phyloP scores from a whole-genome alignment of 352 stramenopile genomes.

The Globisporangium takayamanum region DNA sequence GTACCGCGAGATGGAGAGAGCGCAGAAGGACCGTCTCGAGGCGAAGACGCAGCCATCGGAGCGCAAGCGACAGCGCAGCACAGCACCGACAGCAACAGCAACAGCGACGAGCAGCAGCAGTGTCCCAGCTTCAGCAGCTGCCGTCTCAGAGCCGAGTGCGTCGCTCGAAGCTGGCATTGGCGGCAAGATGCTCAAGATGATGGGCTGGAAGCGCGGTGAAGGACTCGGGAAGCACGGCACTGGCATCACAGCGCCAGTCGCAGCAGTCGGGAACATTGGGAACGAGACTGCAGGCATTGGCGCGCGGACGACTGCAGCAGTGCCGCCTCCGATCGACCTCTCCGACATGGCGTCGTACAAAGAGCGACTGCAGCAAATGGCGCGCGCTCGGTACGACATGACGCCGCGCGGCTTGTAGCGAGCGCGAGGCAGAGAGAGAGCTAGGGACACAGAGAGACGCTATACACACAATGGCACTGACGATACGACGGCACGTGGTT shows the following conservation, averaged over 20 bases:
- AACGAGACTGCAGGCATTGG: constrained; percentile 53
- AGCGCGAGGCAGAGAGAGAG: neutral
- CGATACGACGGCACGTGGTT: neutral
- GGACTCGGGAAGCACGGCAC: constrained; percentile 76
- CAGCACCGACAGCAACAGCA: neutral
- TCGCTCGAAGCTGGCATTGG: constrained; percentile 61
- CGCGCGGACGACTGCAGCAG: constrained; percentile 16
- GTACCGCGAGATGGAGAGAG: constrained; percentile 53
- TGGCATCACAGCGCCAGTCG: constrained; percentile 65
- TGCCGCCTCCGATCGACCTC: constrained; percentile 30
- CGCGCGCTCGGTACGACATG: constrained; percentile 51
- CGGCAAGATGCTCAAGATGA: constrained; percentile 85
- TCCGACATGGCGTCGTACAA: constrained; percentile 49
- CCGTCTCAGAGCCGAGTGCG: constrained; percentile 3
- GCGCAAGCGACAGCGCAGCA: constrained; percentile 14
- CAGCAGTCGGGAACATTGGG: constrained; percentile 29
- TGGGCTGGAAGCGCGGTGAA: constrained; percentile 83
- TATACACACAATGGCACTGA: neutral
- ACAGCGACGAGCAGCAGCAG: neutral
- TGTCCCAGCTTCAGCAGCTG: neutral
- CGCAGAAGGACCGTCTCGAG: constrained; percentile 13
- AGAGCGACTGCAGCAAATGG: constrained; percentile 55
- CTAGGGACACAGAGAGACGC: neutral
- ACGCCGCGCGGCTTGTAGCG: constrained; percentile 5
- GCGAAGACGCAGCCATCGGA: constrained; percentile 6